Evolutionary conservation across 2,329 filamentous ascomycete species (phyloP).

Genomic region (Trichothecium sympodiale): DNA sequence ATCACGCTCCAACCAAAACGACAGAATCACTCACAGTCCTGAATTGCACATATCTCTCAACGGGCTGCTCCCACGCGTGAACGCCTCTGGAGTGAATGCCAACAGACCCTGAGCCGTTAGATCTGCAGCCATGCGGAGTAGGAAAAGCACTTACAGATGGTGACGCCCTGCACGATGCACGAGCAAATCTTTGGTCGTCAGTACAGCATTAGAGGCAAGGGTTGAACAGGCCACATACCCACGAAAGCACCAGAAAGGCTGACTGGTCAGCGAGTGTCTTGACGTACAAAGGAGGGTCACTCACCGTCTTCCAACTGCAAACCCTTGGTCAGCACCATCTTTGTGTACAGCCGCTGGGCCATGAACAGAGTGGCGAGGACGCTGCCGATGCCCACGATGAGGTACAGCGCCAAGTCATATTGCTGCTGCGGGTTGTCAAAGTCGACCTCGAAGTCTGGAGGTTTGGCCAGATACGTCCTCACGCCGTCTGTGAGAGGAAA

Average conservation of each 20-base stretch:
- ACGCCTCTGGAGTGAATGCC: constrained; percentile 11
- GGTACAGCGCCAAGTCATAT: constrained; percentile 12
- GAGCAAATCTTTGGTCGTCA: background rate
- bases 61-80: constrained; percentile 15
- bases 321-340: constrained; percentile 11
- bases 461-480: constrained; percentile 12
- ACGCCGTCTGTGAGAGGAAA: constrained; percentile 5
- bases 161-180: background rate
- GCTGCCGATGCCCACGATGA: constrained; percentile 10
- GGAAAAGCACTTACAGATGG: background rate
- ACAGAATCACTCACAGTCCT: constrained; percentile 2
- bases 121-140: no score
- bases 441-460: constrained; percentile 20
- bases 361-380: constrained; percentile 12
- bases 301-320: constrained; percentile 15
- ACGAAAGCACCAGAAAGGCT: constrained; percentile 10
- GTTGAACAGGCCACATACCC: constrained; percentile 5
- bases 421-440: constrained; percentile 19
- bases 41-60: constrained; percentile 1
- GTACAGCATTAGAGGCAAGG: no score
- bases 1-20: no score
- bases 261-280: constrained; percentile 1
- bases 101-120: constrained; percentile 1
- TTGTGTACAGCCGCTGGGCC: constrained; percentile 15
- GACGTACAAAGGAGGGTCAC: constrained; percentile 1